Conservation (phyloP, 192 early-diverging fungal species). For the Glomus cerebriforme region DNA sequence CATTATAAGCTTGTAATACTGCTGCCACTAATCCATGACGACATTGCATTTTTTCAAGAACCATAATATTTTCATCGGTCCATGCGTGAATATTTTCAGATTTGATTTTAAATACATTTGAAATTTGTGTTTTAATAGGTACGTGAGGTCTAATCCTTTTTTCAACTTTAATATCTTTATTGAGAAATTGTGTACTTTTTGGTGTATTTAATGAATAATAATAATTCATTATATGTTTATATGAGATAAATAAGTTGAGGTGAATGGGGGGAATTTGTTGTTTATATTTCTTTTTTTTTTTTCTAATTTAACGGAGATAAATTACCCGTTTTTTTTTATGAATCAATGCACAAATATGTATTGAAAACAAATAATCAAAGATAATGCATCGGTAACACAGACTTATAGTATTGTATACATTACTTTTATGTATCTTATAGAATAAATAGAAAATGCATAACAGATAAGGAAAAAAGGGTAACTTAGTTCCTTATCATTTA, state of each 20-base stretch:
- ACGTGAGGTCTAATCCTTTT: not conserved
- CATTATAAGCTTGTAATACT: constrained; percentile 18
- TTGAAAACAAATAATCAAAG: too few relatives aligned
- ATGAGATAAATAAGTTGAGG: not conserved
- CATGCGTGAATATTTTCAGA: not conserved
- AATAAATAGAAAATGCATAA: too few relatives aligned
- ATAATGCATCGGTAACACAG: too few relatives aligned
- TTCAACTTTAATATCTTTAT: not conserved
- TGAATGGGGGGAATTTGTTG: too few relatives aligned
- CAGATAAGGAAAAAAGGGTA: too few relatives aligned
- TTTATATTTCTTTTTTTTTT: not conserved
- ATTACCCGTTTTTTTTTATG: too few relatives aligned
- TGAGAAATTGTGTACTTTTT: constrained; percentile 7
- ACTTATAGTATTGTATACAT: too few relatives aligned
- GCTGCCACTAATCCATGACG: constrained; percentile 10
- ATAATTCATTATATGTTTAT: not conserved
- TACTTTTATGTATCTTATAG: too few relatives aligned
- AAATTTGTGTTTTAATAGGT: not conserved
- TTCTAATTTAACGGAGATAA: too few relatives aligned
- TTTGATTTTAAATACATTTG: not conserved
- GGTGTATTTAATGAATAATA: not conserved
- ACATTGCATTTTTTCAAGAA: not conserved
- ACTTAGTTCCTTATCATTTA: too few relatives aligned
- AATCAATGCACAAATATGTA: too few relatives aligned
- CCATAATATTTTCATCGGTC: not conserved